phyloP scores from a whole-genome alignment of 2,329 filamentous ascomycete species.

The Alternaria sp. region DNA sequence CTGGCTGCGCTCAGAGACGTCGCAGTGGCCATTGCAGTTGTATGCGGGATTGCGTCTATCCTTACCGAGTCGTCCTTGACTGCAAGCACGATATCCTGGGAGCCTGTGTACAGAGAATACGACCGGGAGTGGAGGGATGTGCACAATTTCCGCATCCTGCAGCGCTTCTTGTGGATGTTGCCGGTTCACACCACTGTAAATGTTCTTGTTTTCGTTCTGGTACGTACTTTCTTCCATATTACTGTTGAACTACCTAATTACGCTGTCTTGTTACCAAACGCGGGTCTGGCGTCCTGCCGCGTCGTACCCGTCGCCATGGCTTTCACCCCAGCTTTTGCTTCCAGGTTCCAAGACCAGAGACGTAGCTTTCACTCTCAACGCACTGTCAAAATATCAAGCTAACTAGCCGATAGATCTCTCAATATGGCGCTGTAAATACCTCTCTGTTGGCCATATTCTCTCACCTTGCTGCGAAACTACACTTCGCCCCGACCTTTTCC shows the following conservation, averaged over 20 bases:
- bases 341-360: background rate
- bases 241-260: background rate
- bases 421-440: conserved; percentile 35
- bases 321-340: background rate
- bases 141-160: conserved; percentile 33
- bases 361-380: background rate
- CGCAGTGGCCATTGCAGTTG: conserved; percentile 29
- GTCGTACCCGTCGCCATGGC: background rate
- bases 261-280: background rate
- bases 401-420: conserved; percentile 28
- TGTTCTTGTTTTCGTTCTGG: conserved; percentile 37
- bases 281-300: background rate
- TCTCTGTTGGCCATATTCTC: conserved; percentile 38
- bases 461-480: conserved; percentile 36
- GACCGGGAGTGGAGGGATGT: conserved; percentile 35
- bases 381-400: background rate
- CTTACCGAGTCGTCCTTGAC: conserved; percentile 38
- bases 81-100: conserved; percentile 35
- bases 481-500: conserved; percentile 28
- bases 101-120: conserved; percentile 30
- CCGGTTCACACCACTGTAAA: conserved; percentile 33
- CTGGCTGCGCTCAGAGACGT: conserved; percentile 39
- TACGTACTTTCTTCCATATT: conserved; percentile 20
- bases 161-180: conserved; percentile 36
- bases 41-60: conserved; percentile 36